A percentile compares a stretch with the other conserved stretches of the same genome.
These are phyloP conservation scores for Acrocalymma vagum DNA, from an alignment of 2,329 filamentous ascomycete genomes.

Conservation along the genomic window DNA sequence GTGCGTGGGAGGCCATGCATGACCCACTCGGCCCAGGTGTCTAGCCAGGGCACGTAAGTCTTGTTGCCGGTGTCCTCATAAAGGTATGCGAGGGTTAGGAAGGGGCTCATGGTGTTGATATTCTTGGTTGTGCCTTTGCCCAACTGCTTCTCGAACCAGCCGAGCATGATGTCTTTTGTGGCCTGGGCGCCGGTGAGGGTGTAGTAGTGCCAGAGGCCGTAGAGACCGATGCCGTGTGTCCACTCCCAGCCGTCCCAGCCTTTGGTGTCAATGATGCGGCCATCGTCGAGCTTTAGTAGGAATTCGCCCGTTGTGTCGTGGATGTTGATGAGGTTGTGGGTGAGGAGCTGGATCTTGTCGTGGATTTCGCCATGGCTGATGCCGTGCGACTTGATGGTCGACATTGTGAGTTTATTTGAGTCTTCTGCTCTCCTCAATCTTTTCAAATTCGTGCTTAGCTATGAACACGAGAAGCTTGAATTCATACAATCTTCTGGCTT, in stretches of 20 bases:
- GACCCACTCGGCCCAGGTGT: conserved; percentile 84
- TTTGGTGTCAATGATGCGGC: conserved; percentile 82
- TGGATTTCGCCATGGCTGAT: conserved; percentile 57
- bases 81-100: conserved; percentile 78
- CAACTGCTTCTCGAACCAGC: conserved; percentile 77
- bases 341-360: conserved; percentile 70
- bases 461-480: no score
- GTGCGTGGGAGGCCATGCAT: conserved; percentile 79
- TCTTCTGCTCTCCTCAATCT: no score
- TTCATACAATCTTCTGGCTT: no score
- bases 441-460: no score
- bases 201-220: conserved; percentile 85
- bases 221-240: conserved; percentile 82
- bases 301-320: conserved; percentile 79
- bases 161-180: conserved; percentile 72
- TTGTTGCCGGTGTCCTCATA: conserved; percentile 77
- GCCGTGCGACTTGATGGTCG: conserved; percentile 52
- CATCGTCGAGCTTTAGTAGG: conserved; percentile 74
- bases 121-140: conserved; percentile 81
- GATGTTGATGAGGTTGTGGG: conserved; percentile 79
- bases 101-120: conserved; percentile 85
- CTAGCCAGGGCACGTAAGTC: conserved; percentile 78
- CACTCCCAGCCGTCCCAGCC: conserved; percentile 87
- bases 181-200: conserved; percentile 70
- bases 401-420: conserved; percentile 35